These are phyloP conservation scores for Catharanthus roseus DNA, from an alignment of 257 asterid genomes.

Conservation along the genomic window DNA sequence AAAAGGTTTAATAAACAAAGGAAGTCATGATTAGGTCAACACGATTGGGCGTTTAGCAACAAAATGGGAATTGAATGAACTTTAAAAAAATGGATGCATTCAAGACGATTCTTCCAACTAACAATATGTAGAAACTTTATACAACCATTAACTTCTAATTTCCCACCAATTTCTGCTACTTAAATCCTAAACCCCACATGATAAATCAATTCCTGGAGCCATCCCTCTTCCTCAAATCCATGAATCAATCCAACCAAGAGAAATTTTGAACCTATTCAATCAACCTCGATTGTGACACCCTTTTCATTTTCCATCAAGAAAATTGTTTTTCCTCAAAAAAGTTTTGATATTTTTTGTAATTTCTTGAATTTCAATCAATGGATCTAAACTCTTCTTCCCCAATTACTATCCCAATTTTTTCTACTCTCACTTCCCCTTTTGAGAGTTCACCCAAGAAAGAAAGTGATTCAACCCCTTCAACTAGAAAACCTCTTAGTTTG, in stretches of 20 bases:
- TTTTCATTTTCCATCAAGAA: background rate
- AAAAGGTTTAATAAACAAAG: too few relatives aligned
- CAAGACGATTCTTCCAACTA: background rate
- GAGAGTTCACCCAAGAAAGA: slow-evolving; percentile 27
- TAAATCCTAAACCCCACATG: too few relatives aligned
- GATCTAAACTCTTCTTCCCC: slow-evolving; percentile 38
- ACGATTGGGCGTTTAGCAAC: too few relatives aligned
- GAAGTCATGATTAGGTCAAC: too few relatives aligned
- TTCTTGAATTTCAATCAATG: slow-evolving; percentile 31
- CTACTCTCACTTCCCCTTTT: slow-evolving; percentile 59
- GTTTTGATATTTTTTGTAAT: slow-evolving; percentile 1
- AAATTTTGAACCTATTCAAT: too few relatives aligned
- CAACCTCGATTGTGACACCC: background rate
- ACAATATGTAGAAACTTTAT: background rate
- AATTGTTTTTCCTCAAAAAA: background rate
- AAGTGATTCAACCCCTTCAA: slow-evolving; percentile 24
- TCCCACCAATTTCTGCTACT: background rate
- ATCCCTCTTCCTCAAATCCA: background rate
- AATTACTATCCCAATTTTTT: slow-evolving; percentile 50
- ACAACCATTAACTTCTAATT: background rate
- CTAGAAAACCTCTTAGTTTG: slow-evolving; percentile 65
- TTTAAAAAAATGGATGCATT: background rate
- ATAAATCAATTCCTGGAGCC: background rate
- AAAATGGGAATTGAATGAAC: too few relatives aligned
- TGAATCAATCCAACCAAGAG: background rate